A percentile compares a stretch with the other conserved stretches of the same genome.
Evolutionary conservation across 306 rosid species (phyloP).

Genomic region (Inga laurina): DNA sequence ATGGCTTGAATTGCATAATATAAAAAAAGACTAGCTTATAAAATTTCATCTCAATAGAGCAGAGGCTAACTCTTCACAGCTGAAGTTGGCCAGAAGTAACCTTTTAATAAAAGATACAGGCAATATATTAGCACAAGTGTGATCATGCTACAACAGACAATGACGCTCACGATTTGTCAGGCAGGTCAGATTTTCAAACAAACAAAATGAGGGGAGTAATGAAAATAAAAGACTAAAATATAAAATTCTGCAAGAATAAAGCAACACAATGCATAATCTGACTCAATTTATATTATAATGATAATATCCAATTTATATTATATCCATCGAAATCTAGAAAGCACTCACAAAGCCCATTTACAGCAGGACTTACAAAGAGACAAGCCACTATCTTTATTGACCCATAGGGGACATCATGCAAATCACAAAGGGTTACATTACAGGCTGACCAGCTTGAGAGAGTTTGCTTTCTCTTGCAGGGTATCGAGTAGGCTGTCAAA

Average conservation of each 20-base stretch:
- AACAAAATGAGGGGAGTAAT: background rate
- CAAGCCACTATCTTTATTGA: constrained; percentile 44
- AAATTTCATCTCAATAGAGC: background rate
- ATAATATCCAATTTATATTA: constrained; percentile 14
- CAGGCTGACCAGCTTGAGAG: constrained; percentile 70
- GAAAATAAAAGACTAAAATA: background rate
- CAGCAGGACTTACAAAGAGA: constrained; percentile 32
- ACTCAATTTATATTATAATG: background rate
- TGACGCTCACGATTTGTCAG: background rate
- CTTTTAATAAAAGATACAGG: background rate
- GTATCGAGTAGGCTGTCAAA: constrained; percentile 93
- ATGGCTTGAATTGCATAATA: no score
- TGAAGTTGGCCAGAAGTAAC: background rate
- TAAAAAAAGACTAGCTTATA: no score
- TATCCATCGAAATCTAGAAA: constrained; percentile 15
- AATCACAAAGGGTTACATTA: constrained; percentile 49
- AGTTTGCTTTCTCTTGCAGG: constrained; percentile 94
- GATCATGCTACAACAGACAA: background rate
- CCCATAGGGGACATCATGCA: constrained; percentile 1
- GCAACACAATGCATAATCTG: background rate
- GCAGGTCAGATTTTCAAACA: background rate
- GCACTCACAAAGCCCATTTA: constrained; percentile 41
- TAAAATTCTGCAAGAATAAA: background rate
- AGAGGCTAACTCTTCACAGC: background rate
- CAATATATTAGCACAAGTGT: background rate